Base-by-base conservation (phyloP, 305 asterid genomes). In the Plantago coronopus region DNA sequence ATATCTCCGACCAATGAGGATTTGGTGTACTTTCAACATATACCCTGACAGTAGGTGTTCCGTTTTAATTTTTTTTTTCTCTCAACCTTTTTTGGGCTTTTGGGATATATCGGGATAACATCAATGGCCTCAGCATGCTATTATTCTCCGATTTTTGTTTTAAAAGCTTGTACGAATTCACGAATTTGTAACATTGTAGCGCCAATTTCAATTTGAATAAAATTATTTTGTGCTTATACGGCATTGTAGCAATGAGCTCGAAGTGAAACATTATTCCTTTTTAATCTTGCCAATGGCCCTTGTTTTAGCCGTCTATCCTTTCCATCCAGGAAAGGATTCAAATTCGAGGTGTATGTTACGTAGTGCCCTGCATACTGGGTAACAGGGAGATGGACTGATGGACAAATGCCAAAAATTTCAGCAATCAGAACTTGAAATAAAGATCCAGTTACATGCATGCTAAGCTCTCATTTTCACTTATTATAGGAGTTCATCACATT, bases 1-100 rank as follows among this genome's bases (percentile, higher is more conserved):
- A 69, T 17, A 73, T 83, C 27, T 73, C 82, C 12, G 68, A 54
- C 22, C 86, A 81, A 74, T 86, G 83, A 79, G 68, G 51, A 37
- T 40, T 22, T 57, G 11, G 25, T 21, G 2, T 20, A 17, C 40
- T 34, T n/a, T 34, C 40, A 34, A 34, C 9, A 34, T 34, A 34
- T 34, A 11, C 40, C 34, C 40, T 34, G 40, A 34, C 40, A 34
- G 40, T 34, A 34, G 40, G 40, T 34, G 58, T 18, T 16, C 25
- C 14, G 25, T 25, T 16, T 3, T 34, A 0, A 4, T 7, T 34
- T 34, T 7, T 34, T 34, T 34, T 9, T 0, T 27, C 7, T 27
- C 34, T 27, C 34, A 27, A 27, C 34, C 34, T 27, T 27, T 27
- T 27, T 8, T 27, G 34, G 34, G 34, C 7, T 27, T 27, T 27